Evolutionary conservation across 2,329 filamentous ascomycete genomes (phyloP).

Genomic region (Bipolaris zeicola): DNA sequence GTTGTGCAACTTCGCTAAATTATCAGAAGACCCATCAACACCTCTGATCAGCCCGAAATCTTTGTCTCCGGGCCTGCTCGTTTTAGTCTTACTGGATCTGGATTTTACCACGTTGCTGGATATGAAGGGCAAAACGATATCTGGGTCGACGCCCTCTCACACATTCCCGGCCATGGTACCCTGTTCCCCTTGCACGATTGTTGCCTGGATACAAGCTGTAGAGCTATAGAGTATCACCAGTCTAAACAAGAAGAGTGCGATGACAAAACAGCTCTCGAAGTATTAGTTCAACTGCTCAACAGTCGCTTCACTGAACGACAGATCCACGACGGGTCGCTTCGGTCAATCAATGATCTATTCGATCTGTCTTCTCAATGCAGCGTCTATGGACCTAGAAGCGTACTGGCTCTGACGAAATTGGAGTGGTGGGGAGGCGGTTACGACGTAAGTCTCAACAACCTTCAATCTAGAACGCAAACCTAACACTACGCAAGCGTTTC

Average conservation of each 20-base stretch:
- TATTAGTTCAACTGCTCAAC: conserved; percentile 21
- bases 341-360: conserved; percentile 26
- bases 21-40: conserved; percentile 11
- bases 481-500: conserved; percentile 26
- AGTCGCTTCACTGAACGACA: conserved; percentile 8
- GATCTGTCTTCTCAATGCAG: conserved; percentile 14
- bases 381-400: conserved; percentile 26
- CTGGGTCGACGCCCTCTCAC: conserved; percentile 22
- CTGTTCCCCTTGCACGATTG: conserved; percentile 34
- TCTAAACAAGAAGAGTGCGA: neutral
- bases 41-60: conserved; percentile 10
- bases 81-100: conserved; percentile 18
- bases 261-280: conserved; percentile 9
- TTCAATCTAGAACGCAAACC: neutral
- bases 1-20: neutral
- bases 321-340: neutral
- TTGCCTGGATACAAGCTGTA: conserved; percentile 30
- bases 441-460: conserved; percentile 20
- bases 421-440: conserved; percentile 35
- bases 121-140: conserved; percentile 13
- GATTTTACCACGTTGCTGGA: conserved; percentile 24
- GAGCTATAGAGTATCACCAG: conserved; percentile 18
- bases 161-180: conserved; percentile 15
- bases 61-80: conserved; percentile 28
- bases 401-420: conserved; percentile 23